Evolutionary conservation across 163 green algal genomes (phyloP).

Genomic region (Coccomyxa subellipsoidea): DNA sequence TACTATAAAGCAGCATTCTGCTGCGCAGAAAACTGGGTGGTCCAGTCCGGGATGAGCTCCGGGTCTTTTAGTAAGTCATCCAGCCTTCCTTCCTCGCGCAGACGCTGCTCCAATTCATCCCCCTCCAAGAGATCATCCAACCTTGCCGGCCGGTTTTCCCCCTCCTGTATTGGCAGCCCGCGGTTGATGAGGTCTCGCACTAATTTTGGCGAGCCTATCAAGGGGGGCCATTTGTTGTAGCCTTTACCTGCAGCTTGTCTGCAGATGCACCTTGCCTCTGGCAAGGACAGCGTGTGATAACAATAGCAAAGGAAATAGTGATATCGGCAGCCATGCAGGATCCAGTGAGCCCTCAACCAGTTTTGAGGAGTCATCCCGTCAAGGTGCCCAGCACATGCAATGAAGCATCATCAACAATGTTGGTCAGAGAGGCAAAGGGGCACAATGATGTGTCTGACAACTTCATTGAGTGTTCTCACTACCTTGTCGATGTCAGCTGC

Average conservation of each 20-base stretch:
- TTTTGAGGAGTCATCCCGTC: not conserved
- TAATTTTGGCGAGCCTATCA: not conserved
- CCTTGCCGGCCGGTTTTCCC: not conserved
- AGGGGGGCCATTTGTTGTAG: not conserved
- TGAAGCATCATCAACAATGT: not conserved
- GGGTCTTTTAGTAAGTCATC: not conserved
- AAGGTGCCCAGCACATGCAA: not conserved
- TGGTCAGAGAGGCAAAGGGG: not conserved
- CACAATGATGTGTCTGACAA: not conserved
- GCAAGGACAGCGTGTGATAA: too few species aligned
- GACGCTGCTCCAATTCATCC: not conserved
- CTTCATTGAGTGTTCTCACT: too few species aligned
- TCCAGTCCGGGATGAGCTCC: slow-evolving; percentile 2
- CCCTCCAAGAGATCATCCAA: not conserved
- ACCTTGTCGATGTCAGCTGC: not conserved
- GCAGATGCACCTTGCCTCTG: too few species aligned
- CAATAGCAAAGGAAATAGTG: not conserved
- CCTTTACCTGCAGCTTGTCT: too few species aligned
- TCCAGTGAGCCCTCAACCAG: not conserved
- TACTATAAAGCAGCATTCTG: not conserved
- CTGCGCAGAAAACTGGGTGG: not conserved
- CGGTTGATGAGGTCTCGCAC: not conserved
- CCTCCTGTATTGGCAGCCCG: not conserved
- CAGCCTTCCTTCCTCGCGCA: not conserved
- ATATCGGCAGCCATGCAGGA: not conserved